Evolutionary conservation across 1,284 basidiomycete species (phyloP).

Genomic region (Ustilago trichophora): DNA sequence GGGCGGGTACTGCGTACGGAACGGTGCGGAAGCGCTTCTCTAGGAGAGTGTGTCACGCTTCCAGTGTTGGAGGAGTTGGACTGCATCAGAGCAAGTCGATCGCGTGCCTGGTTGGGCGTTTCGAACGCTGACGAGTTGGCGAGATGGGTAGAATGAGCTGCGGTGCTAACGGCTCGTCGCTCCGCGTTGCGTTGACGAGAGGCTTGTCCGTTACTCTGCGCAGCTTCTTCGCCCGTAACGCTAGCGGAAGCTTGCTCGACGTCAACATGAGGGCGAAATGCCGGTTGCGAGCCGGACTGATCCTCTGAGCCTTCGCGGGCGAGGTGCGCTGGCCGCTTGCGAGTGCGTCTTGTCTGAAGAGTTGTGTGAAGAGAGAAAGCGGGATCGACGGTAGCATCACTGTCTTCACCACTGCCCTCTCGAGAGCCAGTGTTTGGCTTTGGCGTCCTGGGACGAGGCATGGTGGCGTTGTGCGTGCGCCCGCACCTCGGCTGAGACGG

Average conservation of each 20-base stretch:
- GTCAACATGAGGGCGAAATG: conserved; percentile 3
- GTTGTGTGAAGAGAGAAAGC: too few relatives aligned
- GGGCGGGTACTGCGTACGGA: conserved; percentile 15
- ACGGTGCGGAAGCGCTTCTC: neutral
- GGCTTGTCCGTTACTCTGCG: neutral
- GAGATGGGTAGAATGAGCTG: neutral
- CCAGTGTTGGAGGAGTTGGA: neutral
- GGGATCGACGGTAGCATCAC: conserved; percentile 17
- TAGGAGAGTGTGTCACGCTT: neutral
- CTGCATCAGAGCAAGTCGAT: conserved; percentile 15
- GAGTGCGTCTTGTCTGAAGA: conserved; percentile 14
- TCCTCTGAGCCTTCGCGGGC: conserved; percentile 14
- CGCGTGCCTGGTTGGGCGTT: conserved; percentile 15
- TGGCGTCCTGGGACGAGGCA: conserved; percentile 17
- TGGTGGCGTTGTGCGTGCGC: conserved; percentile 1
- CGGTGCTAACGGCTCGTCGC: neutral
- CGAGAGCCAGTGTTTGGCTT: conserved; percentile 9
- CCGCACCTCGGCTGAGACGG: neutral
- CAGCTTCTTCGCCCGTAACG: neutral
- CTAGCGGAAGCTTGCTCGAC: neutral
- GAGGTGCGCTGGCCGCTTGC: conserved; percentile 28
- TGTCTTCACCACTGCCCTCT: conserved; percentile 23
- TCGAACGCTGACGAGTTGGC: conserved; percentile 9
- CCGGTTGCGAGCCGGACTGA: neutral
- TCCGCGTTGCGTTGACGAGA: conserved; percentile 4